A percentile compares a stretch with the other conserved stretches of the same genome.
Conservation (phyloP, 495 filamentous ascomycete genomes). For the Penicillium coprophilum region DNA sequence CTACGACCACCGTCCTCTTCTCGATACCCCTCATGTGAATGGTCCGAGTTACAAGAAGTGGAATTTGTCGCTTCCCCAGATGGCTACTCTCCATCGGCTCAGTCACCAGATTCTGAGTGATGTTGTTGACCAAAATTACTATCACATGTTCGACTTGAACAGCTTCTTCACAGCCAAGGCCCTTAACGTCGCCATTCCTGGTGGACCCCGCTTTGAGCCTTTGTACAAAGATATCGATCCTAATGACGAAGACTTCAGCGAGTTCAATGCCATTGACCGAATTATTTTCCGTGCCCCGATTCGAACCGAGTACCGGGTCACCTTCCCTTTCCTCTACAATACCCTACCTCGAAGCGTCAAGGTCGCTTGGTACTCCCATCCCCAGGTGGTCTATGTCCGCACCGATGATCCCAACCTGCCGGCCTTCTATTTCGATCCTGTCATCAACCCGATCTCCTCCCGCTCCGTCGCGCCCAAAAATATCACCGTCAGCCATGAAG, state of each 20-base stretch:
- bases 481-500: slow-evolving; percentile 86
- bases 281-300: slow-evolving; percentile 98
- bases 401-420: slow-evolving; percentile 87
- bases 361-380: slow-evolving; percentile 89
- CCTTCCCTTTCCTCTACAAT: slow-evolving; percentile 94
- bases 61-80: slow-evolving; percentile 93
- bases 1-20: slow-evolving; percentile 89
- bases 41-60: slow-evolving; percentile 95
- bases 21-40: slow-evolving; percentile 92
- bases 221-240: slow-evolving; percentile 99
- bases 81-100: slow-evolving; percentile 91
- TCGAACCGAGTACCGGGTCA: slow-evolving; percentile 92
- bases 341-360: slow-evolving; percentile 93
- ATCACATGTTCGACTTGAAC: slow-evolving; percentile 95
- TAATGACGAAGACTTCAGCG: slow-evolving; percentile 98
- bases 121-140: slow-evolving; percentile 93
- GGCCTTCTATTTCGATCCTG: slow-evolving; percentile 96
- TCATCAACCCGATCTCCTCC: slow-evolving; percentile 96
- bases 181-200: slow-evolving; percentile 93
- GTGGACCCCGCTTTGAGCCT: slow-evolving; percentile 95
- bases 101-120: slow-evolving; percentile 91
- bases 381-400: slow-evolving; percentile 86
- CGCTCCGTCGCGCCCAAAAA: slow-evolving; percentile 95
- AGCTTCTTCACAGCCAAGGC: slow-evolving; percentile 97
- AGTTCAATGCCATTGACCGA: slow-evolving; percentile 99